Conservation (phyloP, 805 yeast species). For the Pichia rugopelliculosa region DNA sequence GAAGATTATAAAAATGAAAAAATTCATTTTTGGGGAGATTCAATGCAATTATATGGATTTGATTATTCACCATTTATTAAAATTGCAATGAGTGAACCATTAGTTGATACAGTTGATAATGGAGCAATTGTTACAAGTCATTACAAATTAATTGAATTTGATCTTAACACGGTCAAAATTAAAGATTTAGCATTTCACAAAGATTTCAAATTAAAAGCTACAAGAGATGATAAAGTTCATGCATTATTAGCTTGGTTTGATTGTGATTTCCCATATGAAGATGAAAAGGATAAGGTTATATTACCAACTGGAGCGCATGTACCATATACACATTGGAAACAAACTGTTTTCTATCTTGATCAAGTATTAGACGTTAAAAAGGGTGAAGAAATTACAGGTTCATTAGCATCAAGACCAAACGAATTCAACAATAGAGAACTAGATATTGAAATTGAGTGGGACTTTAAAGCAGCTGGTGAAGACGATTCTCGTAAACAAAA, state of each 20-base stretch:
- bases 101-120: constrained; percentile 90
- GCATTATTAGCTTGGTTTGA: constrained; percentile 95
- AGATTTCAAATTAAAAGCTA: constrained; percentile 64
- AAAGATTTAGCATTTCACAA: constrained; percentile 73
- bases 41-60: constrained; percentile 71
- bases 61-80: constrained; percentile 88
- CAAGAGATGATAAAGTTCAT: constrained; percentile 74
- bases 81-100: constrained; percentile 84
- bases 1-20: constrained; percentile 87
- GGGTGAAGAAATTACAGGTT: constrained; percentile 72
- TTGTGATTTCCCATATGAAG: constrained; percentile 65
- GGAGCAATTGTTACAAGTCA: constrained; percentile 65
- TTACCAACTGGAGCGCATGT: constrained; percentile 95
- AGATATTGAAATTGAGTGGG: constrained; percentile 69
- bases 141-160: constrained; percentile 67
- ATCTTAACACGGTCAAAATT: constrained; percentile 79
- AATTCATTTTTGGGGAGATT: constrained; percentile 86
- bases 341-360: constrained; percentile 80
- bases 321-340: constrained; percentile 97
- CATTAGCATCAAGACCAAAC: constrained; percentile 71
- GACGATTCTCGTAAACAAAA: constrained; percentile 40
- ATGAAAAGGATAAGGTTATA: constrained; percentile 47
- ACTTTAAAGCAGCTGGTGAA: constrained; percentile 34
- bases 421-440: constrained; percentile 76
- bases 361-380: constrained; percentile 69